Evolutionary conservation across 148 eudicot genomes (phyloP), one percentile per base, ranked within the genome.

Genomic region (Spergularia marina): DNA sequence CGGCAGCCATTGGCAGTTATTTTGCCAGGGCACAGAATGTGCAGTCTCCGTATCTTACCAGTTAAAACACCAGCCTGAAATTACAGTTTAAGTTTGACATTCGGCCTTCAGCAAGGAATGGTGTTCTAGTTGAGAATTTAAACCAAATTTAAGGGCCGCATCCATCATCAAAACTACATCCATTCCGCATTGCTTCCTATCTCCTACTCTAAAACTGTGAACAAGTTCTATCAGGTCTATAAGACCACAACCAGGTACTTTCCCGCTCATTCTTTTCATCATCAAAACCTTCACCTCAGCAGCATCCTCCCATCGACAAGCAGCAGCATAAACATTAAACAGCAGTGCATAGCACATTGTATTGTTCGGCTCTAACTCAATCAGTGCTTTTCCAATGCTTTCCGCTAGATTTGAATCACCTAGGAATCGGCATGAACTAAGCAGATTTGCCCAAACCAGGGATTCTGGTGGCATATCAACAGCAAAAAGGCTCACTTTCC

Each of bases 251-350:
- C 85, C 84, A 36, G 70, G 73, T 47, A 78, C 6, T 15, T 47
- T 76, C 21, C 70, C 78, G 12, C 51, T n/a, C 17, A 55, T 65
- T 58, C 10, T 78, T 71, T 78, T 62, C 78, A 80, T 87, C 85
- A 89, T 85, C 68, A 78, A 39, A 44, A 69, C 78, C 87, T 88
- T 91, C 71, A 84, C 84, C 78, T 66, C 21, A 18, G 84, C 81
- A 81, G 88, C 96, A 34, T 89, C 91, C 54, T 86, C 90, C 91
- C 92, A 88, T 77, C 58, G 78, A 75, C 94, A 92, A 41, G 86
- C 87, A 70, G 83, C 85, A 40, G 94, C 91, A 70, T 91, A 87
- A 10, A 88, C 58, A 77, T 88, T 87, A 18, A 85, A 79, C 74
- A 92, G 86, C 77, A 92, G 75, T 30, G 82, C 84, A 75, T 90